phyloP scores from a whole-genome alignment of 2,329 filamentous ascomycete species.

The Diaporthe sp. region DNA sequence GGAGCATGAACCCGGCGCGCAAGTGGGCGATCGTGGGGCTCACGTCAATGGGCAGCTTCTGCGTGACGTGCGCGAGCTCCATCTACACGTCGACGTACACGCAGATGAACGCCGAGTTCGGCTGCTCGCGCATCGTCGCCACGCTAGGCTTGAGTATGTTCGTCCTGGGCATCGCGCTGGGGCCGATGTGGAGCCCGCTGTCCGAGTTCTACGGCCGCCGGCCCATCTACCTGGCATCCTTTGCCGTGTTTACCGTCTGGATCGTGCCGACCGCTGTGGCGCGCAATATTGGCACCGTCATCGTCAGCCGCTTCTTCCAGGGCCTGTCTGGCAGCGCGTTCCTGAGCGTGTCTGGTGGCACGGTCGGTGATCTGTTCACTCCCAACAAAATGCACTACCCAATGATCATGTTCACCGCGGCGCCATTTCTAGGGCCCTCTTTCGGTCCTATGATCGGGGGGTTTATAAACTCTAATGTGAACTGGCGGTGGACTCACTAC shows the following conservation, averaged over 20 bases:
- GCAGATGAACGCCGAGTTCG: slow-evolving; percentile 81
- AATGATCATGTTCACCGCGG: slow-evolving; percentile 83
- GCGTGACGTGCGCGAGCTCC: slow-evolving; percentile 90
- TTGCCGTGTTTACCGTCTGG: slow-evolving; percentile 81
- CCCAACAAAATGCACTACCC: slow-evolving; percentile 77
- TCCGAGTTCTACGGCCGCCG: slow-evolving; percentile 86
- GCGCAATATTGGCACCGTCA: slow-evolving; percentile 82
- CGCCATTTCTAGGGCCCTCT: slow-evolving; percentile 71
- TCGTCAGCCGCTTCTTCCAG: slow-evolving; percentile 81
- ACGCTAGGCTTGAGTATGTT: slow-evolving; percentile 86
- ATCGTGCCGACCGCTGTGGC: slow-evolving; percentile 84
- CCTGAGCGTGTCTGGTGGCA: slow-evolving; percentile 82
- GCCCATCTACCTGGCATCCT: slow-evolving; percentile 82
- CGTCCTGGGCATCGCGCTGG: slow-evolving; percentile 77
- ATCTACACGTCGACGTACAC: slow-evolving; percentile 87
- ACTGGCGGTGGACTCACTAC: slow-evolving; percentile 89
- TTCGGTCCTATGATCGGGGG: slow-evolving; percentile 75
- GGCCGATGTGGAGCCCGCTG: slow-evolving; percentile 72
- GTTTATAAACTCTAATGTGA: slow-evolving; percentile 81
- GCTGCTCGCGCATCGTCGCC: slow-evolving; percentile 75
- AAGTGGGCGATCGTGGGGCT: slow-evolving; percentile 86
- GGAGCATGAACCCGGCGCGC: slow-evolving; percentile 70
- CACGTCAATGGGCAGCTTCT: slow-evolving; percentile 78
- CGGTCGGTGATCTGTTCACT: slow-evolving; percentile 82
- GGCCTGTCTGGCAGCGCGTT: slow-evolving; percentile 78